Conservation (phyloP, 345 rosid species). For the Eucalyptus regnans region DNA sequence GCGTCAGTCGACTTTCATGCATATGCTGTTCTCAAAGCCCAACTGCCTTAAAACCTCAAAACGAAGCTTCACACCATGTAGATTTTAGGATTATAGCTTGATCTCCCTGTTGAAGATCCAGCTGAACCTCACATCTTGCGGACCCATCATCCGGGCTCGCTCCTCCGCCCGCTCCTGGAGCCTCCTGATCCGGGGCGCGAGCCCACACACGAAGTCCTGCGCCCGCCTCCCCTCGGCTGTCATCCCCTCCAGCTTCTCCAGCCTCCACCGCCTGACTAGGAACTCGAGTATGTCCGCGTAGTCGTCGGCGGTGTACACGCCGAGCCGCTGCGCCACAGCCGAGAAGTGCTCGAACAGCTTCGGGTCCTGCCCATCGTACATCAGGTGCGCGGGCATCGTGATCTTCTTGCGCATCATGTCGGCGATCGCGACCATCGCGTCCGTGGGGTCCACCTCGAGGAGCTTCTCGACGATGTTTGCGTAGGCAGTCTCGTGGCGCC, state of each 20-base stretch:
- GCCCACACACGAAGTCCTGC: conserved; percentile 41
- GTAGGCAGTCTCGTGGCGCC: conserved; percentile 62
- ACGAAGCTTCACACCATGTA: background rate
- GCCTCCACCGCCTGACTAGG: conserved; percentile 44
- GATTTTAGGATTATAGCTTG: background rate
- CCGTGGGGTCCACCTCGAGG: conserved; percentile 43
- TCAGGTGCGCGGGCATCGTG: conserved; percentile 68
- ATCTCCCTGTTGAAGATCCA: conserved; percentile 51
- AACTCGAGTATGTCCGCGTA: conserved; percentile 65
- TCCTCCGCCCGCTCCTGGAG: conserved; percentile 54
- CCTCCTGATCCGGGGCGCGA: conserved; percentile 44
- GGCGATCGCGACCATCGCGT: conserved; percentile 27
- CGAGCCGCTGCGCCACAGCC: conserved; percentile 52
- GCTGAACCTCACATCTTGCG: conserved; percentile 30
- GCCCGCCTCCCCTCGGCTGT: conserved; percentile 42
- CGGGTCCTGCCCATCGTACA: conserved; percentile 53
- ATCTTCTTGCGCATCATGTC: conserved; percentile 62
- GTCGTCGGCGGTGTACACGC: conserved; percentile 57
- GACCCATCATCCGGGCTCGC: conserved; percentile 34
- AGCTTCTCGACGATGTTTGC: conserved; percentile 45
- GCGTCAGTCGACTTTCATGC: background rate
- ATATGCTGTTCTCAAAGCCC: background rate
- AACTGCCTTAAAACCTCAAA: background rate
- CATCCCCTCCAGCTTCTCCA: conserved; percentile 54
- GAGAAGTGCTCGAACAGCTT: conserved; percentile 46